Evolutionary conservation across 2,329 filamentous ascomycete species (phyloP).

Genomic region (Falciphora oryzae): DNA sequence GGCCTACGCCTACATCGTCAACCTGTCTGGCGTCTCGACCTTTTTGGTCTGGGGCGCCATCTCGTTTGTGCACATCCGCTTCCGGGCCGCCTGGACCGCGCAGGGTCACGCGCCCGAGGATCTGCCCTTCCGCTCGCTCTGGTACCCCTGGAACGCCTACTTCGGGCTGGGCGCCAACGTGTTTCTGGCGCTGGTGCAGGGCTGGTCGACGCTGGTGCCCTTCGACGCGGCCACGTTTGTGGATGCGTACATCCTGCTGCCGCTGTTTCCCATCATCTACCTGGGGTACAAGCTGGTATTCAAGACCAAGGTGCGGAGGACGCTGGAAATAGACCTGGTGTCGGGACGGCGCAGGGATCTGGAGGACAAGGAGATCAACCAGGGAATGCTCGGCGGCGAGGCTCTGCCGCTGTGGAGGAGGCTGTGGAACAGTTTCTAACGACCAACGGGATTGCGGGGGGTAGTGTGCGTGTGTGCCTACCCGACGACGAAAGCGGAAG

Average conservation of each 20-base stretch:
- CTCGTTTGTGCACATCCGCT: constrained; percentile 65
- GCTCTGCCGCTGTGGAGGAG: constrained; percentile 36
- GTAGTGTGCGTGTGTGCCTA: too few species aligned
- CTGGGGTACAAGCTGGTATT: constrained; percentile 48
- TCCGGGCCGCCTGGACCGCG: constrained; percentile 55
- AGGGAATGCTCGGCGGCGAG: constrained; percentile 19
- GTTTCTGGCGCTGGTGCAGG: constrained; percentile 55
- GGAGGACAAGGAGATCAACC: constrained; percentile 33
- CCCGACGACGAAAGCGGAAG: not conserved
- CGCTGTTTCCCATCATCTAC: constrained; percentile 54
- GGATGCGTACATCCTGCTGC: constrained; percentile 56
- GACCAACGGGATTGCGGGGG: not conserved
- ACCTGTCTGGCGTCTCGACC: constrained; percentile 62
- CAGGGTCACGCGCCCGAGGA: constrained; percentile 51
- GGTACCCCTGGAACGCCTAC: constrained; percentile 54
- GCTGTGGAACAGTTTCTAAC: constrained; percentile 35
- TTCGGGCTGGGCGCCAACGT: constrained; percentile 52
- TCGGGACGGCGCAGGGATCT: constrained; percentile 50
- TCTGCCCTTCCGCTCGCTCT: constrained; percentile 49
- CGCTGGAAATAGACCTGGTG: constrained; percentile 50
- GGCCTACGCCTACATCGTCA: constrained; percentile 65
- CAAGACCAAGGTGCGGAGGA: constrained; percentile 44
- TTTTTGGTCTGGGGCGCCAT: constrained; percentile 70
- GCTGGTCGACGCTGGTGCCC: constrained; percentile 54
- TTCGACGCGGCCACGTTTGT: constrained; percentile 56